Evolutionary conservation across 139 green algal genomes (phyloP).

Genomic region (Auxenochlorella pyrenoidosa): DNA sequence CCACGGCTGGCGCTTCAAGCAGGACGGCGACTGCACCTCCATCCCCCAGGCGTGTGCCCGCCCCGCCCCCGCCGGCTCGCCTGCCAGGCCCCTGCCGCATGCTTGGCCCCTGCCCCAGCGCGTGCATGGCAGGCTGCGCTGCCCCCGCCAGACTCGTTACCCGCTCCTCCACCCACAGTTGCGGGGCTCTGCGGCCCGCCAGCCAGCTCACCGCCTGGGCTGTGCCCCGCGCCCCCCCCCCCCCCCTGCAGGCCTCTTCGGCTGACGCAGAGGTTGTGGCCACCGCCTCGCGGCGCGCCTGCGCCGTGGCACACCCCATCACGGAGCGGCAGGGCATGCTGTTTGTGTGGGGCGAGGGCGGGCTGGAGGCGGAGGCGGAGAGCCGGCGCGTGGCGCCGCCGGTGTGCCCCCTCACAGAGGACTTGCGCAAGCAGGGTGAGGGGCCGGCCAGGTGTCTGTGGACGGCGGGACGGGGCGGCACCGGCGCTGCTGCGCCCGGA

Average conservation of each 20-base stretch:
- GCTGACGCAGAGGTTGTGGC: neutral
- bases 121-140: too few relatives aligned
- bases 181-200: too few relatives aligned
- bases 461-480: too few relatives aligned
- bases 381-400: neutral
- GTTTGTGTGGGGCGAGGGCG: slow-evolving; percentile 34
- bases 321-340: slow-evolving; percentile 14
- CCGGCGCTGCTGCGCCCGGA: neutral
- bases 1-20: slow-evolving; percentile 56
- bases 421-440: neutral
- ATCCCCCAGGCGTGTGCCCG: slow-evolving; percentile 46
- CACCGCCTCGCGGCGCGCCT: neutral
- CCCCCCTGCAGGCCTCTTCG: slow-evolving; percentile 43
- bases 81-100: too few relatives aligned
- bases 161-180: too few relatives aligned
- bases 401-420: neutral
- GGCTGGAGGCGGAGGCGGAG: slow-evolving; percentile 7
- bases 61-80: neutral
- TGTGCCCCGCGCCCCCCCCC: slow-evolving; percentile 1
- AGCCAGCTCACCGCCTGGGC: too few relatives aligned
- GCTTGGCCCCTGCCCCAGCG: too few relatives aligned
- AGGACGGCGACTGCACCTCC: slow-evolving; percentile 37
- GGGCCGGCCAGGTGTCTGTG: too few relatives aligned
- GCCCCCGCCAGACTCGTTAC: too few relatives aligned
- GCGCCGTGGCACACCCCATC: neutral